phyloP scores from a whole-genome alignment of 2,329 filamentous ascomycete genomes.

The Tolypocladium guangdongense region DNA sequence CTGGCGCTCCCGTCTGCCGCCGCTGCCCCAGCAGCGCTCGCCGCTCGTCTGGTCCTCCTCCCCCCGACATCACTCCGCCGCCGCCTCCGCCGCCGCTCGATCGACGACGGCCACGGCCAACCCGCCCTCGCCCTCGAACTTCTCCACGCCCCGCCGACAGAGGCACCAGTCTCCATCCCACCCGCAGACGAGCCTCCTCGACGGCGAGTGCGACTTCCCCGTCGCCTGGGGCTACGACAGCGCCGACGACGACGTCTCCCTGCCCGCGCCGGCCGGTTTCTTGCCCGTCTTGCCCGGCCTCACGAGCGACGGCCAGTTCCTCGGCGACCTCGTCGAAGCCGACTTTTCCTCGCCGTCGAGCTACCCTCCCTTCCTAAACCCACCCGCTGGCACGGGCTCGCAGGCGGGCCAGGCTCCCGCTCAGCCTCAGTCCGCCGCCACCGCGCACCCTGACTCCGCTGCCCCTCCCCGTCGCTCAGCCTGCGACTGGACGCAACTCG shows the following conservation, averaged over 20 bases:
- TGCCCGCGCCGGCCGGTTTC: neutral
- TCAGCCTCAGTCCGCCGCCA: constrained; percentile 3
- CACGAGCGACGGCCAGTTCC: constrained; percentile 11
- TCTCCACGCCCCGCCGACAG: neutral
- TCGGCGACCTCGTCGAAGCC: constrained; percentile 14
- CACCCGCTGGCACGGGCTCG: neutral
- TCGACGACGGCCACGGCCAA: neutral
- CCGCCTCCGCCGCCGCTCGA: neutral
- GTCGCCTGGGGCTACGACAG: constrained; percentile 6
- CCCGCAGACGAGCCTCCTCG: neutral
- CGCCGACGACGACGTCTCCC: neutral
- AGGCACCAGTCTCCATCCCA: neutral
- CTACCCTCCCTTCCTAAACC: constrained; percentile 18
- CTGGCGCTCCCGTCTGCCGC: neutral
- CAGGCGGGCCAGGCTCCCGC: constrained; percentile 1
- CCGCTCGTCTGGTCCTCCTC: neutral
- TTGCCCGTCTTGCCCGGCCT: neutral
- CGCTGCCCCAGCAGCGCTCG: neutral
- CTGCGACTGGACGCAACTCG: constrained; percentile 8
- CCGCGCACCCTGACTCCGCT: constrained; percentile 3
- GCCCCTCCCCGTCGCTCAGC: constrained; percentile 4
- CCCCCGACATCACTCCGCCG: neutral
- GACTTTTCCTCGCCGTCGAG: constrained; percentile 25
- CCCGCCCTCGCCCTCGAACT: neutral
- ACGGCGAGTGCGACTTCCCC: neutral